Conservation (phyloP, 2,329 filamentous ascomycete genomes). For the Podosphaera fusca region DNA sequence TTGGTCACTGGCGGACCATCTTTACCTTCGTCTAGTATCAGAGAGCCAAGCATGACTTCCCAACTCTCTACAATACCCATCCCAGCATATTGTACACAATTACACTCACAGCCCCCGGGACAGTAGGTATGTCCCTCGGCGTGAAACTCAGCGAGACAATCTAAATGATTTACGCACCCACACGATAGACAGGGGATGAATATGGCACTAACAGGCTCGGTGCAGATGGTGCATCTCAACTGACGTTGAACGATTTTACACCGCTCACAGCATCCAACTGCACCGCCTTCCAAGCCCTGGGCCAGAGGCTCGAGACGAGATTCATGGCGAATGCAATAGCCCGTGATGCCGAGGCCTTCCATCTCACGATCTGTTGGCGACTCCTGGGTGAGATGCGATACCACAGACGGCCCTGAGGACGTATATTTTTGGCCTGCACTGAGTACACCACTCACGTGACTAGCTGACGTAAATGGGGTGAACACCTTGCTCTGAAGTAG, state of each 20-base stretch:
- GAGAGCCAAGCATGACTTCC: conserved; percentile 26
- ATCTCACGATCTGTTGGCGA: too few species aligned
- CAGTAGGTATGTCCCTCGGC: conserved; percentile 25
- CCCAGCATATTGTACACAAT: conserved; percentile 32
- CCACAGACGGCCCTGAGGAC: too few species aligned
- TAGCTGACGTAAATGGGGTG: not conserved
- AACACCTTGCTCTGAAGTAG: not conserved
- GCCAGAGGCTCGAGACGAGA: conserved; percentile 35
- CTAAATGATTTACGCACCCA: conserved; percentile 36
- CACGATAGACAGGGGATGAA: conserved; percentile 39
- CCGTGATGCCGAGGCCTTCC: conserved; percentile 35
- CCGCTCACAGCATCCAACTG: conserved; percentile 24
- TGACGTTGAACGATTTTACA: conserved; percentile 33
- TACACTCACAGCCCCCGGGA: conserved; percentile 40
- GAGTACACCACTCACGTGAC: not conserved
- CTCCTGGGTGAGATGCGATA: not conserved
- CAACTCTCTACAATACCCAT: conserved; percentile 36
- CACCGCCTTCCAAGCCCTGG: conserved; percentile 18
- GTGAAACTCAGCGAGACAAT: conserved; percentile 20
- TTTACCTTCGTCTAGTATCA: not conserved
- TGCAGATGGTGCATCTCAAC: conserved; percentile 37
- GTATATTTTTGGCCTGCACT: too few species aligned
- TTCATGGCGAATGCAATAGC: conserved; percentile 38
- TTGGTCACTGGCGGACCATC: not conserved
- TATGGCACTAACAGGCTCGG: conserved; percentile 33